Evolutionary conservation across 2,329 filamentous ascomycete species (phyloP).

Genomic region (Trichoderma hamatum): DNA sequence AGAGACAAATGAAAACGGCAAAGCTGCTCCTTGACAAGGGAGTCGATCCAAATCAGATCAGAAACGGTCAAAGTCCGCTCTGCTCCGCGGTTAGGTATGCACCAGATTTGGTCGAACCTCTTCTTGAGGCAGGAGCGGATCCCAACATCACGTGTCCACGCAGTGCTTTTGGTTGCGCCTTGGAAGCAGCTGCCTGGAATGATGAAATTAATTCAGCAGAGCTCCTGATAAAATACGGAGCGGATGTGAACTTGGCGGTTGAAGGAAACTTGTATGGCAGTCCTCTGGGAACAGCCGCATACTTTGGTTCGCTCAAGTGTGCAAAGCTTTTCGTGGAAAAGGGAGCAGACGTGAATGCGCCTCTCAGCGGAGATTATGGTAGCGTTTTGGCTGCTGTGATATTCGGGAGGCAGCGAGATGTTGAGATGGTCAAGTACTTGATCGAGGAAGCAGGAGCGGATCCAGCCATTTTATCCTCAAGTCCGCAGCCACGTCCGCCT

Average conservation of each 20-base stretch:
- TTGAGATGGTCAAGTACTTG: neutral
- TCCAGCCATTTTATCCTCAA: neutral
- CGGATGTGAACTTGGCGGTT: neutral
- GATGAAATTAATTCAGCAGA: fast-evolving
- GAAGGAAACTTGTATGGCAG: fast-evolving
- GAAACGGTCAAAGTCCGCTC: neutral
- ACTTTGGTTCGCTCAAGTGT: fast-evolving
- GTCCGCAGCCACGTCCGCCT: neutral
- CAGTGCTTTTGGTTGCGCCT: fast-evolving
- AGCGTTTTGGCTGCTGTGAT: conserved; percentile 5
- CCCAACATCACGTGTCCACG: neutral
- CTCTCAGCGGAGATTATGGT: neutral
- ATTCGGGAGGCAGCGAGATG: fast-evolving
- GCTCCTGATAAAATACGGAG: neutral
- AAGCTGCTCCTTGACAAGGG: neutral
- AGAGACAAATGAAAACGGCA: fast-evolving
- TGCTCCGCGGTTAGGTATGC: fast-evolving
- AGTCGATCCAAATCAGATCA: neutral
- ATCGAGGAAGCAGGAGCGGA: conserved; percentile 13
- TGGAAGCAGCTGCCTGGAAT: fast-evolving
- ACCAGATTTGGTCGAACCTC: neutral
- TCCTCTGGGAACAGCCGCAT: neutral
- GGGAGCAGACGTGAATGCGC: conserved; percentile 11
- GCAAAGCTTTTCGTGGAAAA: neutral
- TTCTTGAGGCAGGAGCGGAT: neutral